Evolutionary conservation across 1,139 yeast genomes (phyloP), one percentile per base, ranked within the genome.

Genomic region (Maudiozyma humilis): DNA sequence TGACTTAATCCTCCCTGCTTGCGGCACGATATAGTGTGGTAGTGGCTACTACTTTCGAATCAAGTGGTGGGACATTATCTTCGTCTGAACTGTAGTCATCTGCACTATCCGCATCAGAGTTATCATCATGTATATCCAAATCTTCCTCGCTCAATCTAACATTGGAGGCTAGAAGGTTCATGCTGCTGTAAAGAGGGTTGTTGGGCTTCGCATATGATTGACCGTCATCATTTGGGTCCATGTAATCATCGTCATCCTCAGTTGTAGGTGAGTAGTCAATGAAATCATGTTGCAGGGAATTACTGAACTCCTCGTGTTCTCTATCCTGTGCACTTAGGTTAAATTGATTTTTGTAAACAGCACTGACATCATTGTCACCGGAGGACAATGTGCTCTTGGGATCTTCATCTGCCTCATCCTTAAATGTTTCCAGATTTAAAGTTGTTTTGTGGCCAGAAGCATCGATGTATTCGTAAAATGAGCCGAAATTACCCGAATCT

Each of bases 201-300:
- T 67, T 65, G 20, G 75, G 70, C 56, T 78, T 80, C 42, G 77
- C 77, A 60, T 83, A 83, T 4, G 84, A 79, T 58, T 77, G 78
- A 0, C 91, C 91, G 55, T 83, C 93, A 60, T 83, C 91, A 57
- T 82, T 80, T 2, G 91, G 91, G 60, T 82, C 91, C 53, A 78
- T 78, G 54, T 82, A 82, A 19, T 51, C 56, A 31, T 52, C 53
- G n/a, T 48, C 44, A 2, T 20, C 17, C 2, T 17, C 16, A 20
- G 18, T 33, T 4, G 16, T 19, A 4, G 41, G 40, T 3, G 33
- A 10, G 29, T 33, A 32, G 30, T 33, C 25, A 14, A 34, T 34
- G 16, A 30, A 30, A 27, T 39, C 27, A 36, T 30, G 20, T 8
- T 43, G 20, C 19, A 18, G 13, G 16, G 16, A 32, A 8, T 19